Evolutionary conservation across 1,284 basidiomycete genomes (phyloP).

Genomic region (Cystobasidium sp.): DNA sequence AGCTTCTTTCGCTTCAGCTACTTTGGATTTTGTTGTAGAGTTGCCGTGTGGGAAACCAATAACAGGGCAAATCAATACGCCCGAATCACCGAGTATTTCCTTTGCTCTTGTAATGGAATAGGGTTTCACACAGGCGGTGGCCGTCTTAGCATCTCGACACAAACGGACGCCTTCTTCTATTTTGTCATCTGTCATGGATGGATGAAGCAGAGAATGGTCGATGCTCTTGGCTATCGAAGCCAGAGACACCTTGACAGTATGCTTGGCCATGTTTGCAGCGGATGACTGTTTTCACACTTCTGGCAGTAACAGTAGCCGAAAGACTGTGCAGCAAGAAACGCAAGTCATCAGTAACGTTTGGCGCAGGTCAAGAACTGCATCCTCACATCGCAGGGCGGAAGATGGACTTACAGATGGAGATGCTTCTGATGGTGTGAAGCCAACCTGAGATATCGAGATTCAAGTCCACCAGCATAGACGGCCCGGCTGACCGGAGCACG

Average conservation of each 20-base stretch:
- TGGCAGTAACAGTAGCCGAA: too few relatives aligned
- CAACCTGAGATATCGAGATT: too few relatives aligned
- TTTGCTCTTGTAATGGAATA: conserved; percentile 49
- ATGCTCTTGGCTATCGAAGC: conserved; percentile 49
- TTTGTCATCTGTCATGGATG: conserved; percentile 51
- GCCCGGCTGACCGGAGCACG: too few relatives aligned
- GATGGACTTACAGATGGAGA: too few relatives aligned
- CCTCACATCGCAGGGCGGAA: too few relatives aligned
- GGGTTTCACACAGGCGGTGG: conserved; percentile 52
- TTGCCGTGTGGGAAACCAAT: conserved; percentile 52
- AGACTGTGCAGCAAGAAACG: too few relatives aligned
- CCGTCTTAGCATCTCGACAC: conserved; percentile 47
- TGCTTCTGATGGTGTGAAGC: too few relatives aligned
- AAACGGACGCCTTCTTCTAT: conserved; percentile 47
- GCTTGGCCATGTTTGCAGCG: background rate
- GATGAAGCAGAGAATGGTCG: conserved; percentile 50
- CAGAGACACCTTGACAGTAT: conserved; percentile 27
- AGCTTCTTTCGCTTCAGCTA: conserved; percentile 31
- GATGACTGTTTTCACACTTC: background rate
- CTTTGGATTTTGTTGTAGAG: conserved; percentile 46
- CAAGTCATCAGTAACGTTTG: too few relatives aligned
- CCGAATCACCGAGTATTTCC: conserved; percentile 45
- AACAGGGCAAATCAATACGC: conserved; percentile 48
- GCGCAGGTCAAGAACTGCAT: too few relatives aligned
- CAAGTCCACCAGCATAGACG: too few relatives aligned